Conservation (phyloP, 2,329 filamentous ascomycete species). For the Penicillium polonicum region DNA sequence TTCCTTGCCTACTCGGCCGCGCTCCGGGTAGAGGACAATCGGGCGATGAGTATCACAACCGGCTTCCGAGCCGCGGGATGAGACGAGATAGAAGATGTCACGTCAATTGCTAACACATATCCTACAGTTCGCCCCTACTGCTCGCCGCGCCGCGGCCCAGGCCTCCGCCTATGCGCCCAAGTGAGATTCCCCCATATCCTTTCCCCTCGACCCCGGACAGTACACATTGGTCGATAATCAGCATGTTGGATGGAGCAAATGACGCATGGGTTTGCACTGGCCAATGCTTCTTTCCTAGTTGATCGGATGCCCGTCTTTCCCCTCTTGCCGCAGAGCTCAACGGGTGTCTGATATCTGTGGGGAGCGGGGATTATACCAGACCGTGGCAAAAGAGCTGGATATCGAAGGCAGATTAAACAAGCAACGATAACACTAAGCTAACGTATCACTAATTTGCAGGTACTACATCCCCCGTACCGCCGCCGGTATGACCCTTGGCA, state of each 20-base stretch:
- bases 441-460: conserved; percentile 32
- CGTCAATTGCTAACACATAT: conserved; percentile 21
- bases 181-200: conserved; percentile 41
- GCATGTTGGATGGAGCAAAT: not conserved
- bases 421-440: conserved; percentile 4
- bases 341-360: not conserved
- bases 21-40: not conserved
- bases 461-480: conserved; percentile 51
- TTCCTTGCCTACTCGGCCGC: not conserved
- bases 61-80: conserved; percentile 14
- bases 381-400: not conserved
- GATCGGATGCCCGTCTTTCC: not conserved
- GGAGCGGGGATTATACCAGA: not conserved
- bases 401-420: not conserved
- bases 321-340: not conserved
- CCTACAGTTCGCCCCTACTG: conserved; percentile 35
- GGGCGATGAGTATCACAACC: conserved; percentile 8
- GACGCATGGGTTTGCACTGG: not conserved
- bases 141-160: conserved; percentile 41
- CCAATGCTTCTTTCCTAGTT: not conserved
- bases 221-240: not conserved
- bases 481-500: conserved; percentile 50
- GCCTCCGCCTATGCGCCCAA: conserved; percentile 59
- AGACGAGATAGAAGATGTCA: conserved; percentile 1
- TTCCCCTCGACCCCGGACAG: not conserved